These are phyloP conservation scores for Neocatenulostroma microsporum DNA, from an alignment of 2,329 filamentous ascomycete genomes.

Conservation along the genomic window DNA sequence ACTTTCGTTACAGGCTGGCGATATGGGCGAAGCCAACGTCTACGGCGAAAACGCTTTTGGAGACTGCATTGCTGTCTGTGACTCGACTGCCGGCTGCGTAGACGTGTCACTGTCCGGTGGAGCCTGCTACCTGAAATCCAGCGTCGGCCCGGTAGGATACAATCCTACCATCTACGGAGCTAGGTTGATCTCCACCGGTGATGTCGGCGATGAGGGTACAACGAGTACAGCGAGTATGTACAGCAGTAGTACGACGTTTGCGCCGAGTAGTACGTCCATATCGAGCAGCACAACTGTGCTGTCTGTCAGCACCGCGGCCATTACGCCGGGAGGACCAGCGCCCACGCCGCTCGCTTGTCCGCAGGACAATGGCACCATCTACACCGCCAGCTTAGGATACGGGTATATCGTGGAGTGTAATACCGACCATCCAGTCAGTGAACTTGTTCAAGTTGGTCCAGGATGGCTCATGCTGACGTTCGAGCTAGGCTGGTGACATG, in stretches of 20 bases:
- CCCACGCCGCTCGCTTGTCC: slow-evolving; percentile 15
- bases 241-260: too few species aligned
- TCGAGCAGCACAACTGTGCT: background rate
- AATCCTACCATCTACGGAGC: too few species aligned
- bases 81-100: slow-evolving; percentile 20
- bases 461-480: too few species aligned
- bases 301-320: background rate
- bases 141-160: too few species aligned
- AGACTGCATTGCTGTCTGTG: slow-evolving; percentile 23
- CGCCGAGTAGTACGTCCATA: too few species aligned
- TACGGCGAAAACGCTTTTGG: slow-evolving; percentile 16
- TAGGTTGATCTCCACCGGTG: too few species aligned
- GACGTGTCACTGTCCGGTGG: slow-evolving; percentile 23
- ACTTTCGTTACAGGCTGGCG: slow-evolving; percentile 16
- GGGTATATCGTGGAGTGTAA: slow-evolving; percentile 23
- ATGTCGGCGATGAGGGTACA: too few species aligned
- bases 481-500: slow-evolving; percentile 26
- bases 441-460: too few species aligned
- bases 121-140: slow-evolving; percentile 28
- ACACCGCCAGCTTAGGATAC: slow-evolving; percentile 17
- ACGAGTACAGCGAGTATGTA: too few species aligned
- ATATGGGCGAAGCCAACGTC: slow-evolving; percentile 17
- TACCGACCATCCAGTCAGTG: slow-evolving; percentile 23
- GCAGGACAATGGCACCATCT: slow-evolving; percentile 14
- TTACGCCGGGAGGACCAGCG: background rate